These are phyloP conservation scores for Hanseniaspora gamundiae DNA, from an alignment of 1,139 yeast genomes.

Conservation along the genomic window DNA sequence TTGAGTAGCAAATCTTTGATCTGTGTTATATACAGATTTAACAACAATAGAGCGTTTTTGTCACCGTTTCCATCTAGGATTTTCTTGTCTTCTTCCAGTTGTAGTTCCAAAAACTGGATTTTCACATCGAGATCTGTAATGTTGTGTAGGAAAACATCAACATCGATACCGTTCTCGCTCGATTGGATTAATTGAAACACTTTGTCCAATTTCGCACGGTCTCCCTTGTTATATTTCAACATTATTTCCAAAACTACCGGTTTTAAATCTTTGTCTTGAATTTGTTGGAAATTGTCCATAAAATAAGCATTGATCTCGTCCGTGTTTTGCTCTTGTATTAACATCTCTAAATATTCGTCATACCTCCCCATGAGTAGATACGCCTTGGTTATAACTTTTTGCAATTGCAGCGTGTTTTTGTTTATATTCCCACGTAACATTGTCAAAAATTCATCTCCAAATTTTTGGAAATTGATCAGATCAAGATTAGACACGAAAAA, in stretches of 20 bases:
- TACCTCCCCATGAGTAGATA: constrained; percentile 11
- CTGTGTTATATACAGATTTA: constrained; percentile 7
- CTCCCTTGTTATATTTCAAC: not conserved
- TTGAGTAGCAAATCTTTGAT: constrained; percentile 1
- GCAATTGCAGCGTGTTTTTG: not conserved
- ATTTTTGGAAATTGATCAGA: constrained; percentile 11
- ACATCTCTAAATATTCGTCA: constrained; percentile 9
- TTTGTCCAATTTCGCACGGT: not conserved
- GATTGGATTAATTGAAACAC: too few species aligned
- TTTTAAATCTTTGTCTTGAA: constrained; percentile 11
- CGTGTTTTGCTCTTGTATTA: constrained; percentile 8
- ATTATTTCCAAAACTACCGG: not conserved
- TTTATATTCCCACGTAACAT: constrained; percentile 10
- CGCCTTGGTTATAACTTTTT: constrained; percentile 6
- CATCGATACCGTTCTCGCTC: not conserved
- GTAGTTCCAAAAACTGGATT: not conserved
- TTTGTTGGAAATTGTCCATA: constrained; percentile 7
- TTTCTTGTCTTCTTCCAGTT: not conserved
- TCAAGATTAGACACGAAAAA: not conserved
- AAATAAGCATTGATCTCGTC: constrained; percentile 10
- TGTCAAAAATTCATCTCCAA: constrained; percentile 12
- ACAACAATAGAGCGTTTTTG: constrained; percentile 8
- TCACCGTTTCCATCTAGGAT: not conserved
- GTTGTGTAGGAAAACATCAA: not conserved
- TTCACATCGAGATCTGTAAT: not conserved